Base-by-base conservation (phyloP, 345 rosid species). In the Odontarrhena argentea region DNA sequence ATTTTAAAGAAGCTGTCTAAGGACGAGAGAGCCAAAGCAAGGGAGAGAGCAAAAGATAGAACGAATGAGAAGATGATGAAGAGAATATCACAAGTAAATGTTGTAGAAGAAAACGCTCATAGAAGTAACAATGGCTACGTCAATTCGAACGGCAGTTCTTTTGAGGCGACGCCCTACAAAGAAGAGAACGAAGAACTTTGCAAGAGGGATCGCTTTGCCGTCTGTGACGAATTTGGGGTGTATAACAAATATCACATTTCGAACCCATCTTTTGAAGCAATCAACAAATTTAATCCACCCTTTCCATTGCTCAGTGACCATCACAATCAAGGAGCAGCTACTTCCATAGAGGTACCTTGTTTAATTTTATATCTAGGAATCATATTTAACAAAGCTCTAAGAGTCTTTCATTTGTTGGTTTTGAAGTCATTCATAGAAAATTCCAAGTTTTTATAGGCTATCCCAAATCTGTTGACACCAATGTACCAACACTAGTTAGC, bases 1-100 rank as follows among this genome's bases (percentile, higher is more conserved):
- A 47, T 62, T 49, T 62, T 74, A 36, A 74, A 55, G 74, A 62
- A 62, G 69, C 6, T 74, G 25, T 62, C 85, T 4, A 85, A 70
- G 68, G 94, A 85, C 26, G 70, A 50, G 2, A 82, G 97, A 57
- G 80, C 59, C 3, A 82, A 76, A 76, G 95, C 92, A 11, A 83
- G 97, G 69, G 92, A 70, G 10, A 75, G 90, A 62, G 97, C 97
- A 8, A 87, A 82, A 55, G 84, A 80, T 55, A 82, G 97, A 71
- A 84, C 97, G 4, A 70, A 30, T 13, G 82, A 73, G 46, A 86
- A 87, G 74, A 79, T 65, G 77, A 55, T 65, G 76, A 57, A 43
- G 26, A 44, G 35, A 55, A 68, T 54, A 55, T 49, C 78, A 68
- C 68, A 67, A 46, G 72, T 15, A 6, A 43, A 51, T 44, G 36